Base-by-base conservation (phyloP, 208 protist species). In the Wallacemonas sp. region DNA sequence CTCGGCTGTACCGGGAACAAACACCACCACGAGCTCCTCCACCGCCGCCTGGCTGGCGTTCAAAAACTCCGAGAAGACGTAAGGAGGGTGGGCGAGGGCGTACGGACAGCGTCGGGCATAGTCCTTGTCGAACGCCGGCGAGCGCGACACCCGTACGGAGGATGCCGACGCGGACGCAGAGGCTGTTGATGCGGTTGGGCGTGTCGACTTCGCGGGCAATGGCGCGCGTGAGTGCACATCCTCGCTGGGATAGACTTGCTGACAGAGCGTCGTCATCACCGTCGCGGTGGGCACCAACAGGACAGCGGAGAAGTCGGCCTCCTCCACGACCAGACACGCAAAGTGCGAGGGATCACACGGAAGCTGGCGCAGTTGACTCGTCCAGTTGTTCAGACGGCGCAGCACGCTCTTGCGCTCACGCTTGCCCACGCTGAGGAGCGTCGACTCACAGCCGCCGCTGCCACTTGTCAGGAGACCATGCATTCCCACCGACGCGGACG, bases 21-120 rank as follows among this genome's bases (percentile, higher is more conserved):
- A 87, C 20, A 82, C 61, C 25, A 77, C 73, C 36, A 81, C 70
- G 7, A 93, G 48, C 61, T 92, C 82, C 18, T 36, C 39, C 36
- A 87, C 72, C 3, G 57, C 73, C 28, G 61, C n/a, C 32, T 69
- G 63, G 4, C 20, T n/a, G 7, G 61, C 61, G 7, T 65, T 26
- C 2, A 65, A 25, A 12, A 65, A 49, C 61, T 65, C 23, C 2
- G 61, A 65, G 44, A 65, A 65, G 18, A 32, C 22, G 61, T 65
- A 65, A 3, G 61, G 61, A 11, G 39, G 61, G 10, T 45, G 61
- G 3, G 39, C 61, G 3, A 59, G 25, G 5, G n/a, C 5, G 52
- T 59, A 59, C n/a, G 52, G 52, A 22, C 52, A 59, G 16, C 31
- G 26, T 2, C 12, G 29, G 29, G 52, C 52, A 29, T 59, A 59